Conservation (phyloP, 2,329 filamentous ascomycete species). For the Arthroderma uncinatum region DNA sequence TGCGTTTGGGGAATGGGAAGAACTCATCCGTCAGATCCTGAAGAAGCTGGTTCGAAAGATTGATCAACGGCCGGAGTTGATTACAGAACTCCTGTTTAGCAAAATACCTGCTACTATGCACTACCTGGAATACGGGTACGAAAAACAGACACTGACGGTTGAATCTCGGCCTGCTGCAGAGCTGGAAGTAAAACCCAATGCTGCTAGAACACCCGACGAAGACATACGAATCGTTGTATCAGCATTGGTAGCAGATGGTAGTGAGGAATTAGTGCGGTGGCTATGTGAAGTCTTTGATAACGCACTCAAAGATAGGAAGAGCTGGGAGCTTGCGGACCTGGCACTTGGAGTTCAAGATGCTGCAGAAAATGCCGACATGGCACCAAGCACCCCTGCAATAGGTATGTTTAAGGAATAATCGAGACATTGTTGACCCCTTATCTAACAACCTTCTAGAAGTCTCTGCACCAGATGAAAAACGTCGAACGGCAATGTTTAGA, state of each 20-base stretch:
- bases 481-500: constrained; percentile 69
- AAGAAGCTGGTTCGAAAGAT: constrained; percentile 74
- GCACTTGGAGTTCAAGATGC: constrained; percentile 48
- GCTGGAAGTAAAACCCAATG: constrained; percentile 65
- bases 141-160: constrained; percentile 60
- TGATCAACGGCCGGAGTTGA: constrained; percentile 68
- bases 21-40: constrained; percentile 73
- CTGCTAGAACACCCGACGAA: constrained; percentile 50
- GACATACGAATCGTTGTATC: constrained; percentile 72
- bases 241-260: constrained; percentile 66
- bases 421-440: constrained; percentile 12
- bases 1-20: constrained; percentile 83
- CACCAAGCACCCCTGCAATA: constrained; percentile 22
- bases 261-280: constrained; percentile 69
- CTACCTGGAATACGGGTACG: constrained; percentile 83
- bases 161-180: constrained; percentile 63
- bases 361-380: constrained; percentile 22
- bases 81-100: constrained; percentile 89
- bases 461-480: constrained; percentile 53
- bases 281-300: constrained; percentile 58
- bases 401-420: constrained; percentile 33
- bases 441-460: constrained; percentile 38
- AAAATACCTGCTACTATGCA: constrained; percentile 74
- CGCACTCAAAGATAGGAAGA: constrained; percentile 60
- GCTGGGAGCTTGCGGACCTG: constrained; percentile 56